phyloP scores from a whole-genome alignment of 208 protist genomes.

The Trypanosoma lewisi region DNA sequence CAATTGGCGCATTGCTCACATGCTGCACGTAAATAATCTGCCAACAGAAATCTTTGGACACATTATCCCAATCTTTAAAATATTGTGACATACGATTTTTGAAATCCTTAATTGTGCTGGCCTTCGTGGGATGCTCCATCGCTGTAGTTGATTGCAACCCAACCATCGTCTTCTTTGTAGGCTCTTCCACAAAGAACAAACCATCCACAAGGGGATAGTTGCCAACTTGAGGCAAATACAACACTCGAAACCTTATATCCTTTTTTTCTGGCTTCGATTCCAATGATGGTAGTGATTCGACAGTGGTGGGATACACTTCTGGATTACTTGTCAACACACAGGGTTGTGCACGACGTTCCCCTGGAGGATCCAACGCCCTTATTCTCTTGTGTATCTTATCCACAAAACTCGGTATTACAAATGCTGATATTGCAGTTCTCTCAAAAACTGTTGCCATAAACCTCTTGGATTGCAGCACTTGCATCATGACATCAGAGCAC shows the following conservation, averaged over 20 bases:
- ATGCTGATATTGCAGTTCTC: too few relatives aligned
- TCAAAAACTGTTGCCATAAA: too few relatives aligned
- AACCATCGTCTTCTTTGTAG: conserved; percentile 1
- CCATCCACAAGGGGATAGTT: neutral
- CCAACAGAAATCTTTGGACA: neutral
- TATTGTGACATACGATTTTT: neutral
- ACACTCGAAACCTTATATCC: neutral
- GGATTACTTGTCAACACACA: neutral
- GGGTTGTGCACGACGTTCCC: neutral
- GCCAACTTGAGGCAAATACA: neutral
- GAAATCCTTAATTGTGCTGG: neutral
- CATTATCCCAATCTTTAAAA: neutral
- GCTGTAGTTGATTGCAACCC: neutral
- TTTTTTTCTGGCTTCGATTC: neutral
- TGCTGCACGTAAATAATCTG: neutral
- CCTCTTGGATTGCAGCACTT: neutral
- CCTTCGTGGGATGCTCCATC: neutral
- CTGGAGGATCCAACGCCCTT: neutral
- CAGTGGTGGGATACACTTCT: neutral
- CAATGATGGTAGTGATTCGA: neutral
- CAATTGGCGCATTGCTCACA: neutral
- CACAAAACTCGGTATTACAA: neutral
- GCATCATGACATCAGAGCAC: neutral
- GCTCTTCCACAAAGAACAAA: neutral
- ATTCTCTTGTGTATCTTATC: neutral